Conservation (phyloP, 2,329 filamentous ascomycete species). For the Sarocladium kiliense region DNA sequence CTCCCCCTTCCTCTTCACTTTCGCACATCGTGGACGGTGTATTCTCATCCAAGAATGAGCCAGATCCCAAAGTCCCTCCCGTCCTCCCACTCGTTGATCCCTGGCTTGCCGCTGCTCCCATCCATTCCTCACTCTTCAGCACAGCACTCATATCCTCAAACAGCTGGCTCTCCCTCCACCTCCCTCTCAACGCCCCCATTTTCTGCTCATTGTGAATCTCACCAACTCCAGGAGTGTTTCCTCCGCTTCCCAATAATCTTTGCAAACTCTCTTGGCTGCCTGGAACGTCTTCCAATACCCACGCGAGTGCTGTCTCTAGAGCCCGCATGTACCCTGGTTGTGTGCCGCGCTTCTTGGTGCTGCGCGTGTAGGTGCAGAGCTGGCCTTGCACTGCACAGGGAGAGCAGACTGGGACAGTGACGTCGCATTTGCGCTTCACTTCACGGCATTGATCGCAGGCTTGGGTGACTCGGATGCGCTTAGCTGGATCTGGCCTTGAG, state of each 20-base stretch:
- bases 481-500: background rate
- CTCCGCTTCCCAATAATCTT: background rate
- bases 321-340: slow-evolving; percentile 5
- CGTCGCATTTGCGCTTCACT: slow-evolving; percentile 5
- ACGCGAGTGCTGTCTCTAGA: background rate
- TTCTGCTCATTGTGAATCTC: slow-evolving; percentile 7
- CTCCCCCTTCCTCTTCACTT: slow-evolving; percentile 1
- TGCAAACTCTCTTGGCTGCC: slow-evolving; percentile 4
- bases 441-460: slow-evolving; percentile 8
- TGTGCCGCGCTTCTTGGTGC: slow-evolving; percentile 6
- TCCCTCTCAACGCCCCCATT: background rate
- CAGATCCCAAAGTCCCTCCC: background rate
- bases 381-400: slow-evolving; percentile 1
- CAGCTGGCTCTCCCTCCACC: slow-evolving; percentile 3
- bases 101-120: background rate
- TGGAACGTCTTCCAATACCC: slow-evolving; percentile 4
- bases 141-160: slow-evolving; percentile 8
- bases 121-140: slow-evolving; percentile 6
- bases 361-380: slow-evolving; percentile 4
- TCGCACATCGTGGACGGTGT: slow-evolving; percentile 6
- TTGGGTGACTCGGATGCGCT: slow-evolving; percentile 6
- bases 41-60: background rate
- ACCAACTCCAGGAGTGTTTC: background rate
- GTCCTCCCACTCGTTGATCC: background rate
- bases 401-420: slow-evolving; percentile 5